Conservation (phyloP, 2,329 filamentous ascomycete species). For the Fusarium secorum region DNA sequence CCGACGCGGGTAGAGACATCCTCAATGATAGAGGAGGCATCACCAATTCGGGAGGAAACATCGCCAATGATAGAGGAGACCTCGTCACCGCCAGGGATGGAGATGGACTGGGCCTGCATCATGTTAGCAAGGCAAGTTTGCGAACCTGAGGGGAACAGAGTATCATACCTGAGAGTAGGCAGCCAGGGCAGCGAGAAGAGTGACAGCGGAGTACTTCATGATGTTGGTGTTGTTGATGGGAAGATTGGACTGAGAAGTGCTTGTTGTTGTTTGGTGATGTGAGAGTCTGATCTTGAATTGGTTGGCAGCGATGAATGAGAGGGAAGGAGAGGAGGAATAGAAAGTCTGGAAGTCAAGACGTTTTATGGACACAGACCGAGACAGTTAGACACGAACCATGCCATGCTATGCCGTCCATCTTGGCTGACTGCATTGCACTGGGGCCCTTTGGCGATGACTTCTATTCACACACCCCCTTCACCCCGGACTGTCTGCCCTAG, state of each 20-base stretch:
- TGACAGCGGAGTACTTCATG: constrained; percentile 51
- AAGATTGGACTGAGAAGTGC: constrained; percentile 4
- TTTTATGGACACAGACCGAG: constrained; percentile 30
- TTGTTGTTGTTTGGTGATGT: constrained; percentile 1
- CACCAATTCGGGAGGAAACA: constrained; percentile 9
- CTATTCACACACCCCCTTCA: constrained; percentile 26
- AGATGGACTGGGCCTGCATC: constrained; percentile 21
- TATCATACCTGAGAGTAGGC: constrained; percentile 35
- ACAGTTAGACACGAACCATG: constrained; percentile 2
- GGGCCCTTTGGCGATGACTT: not conserved
- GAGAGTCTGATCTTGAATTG: constrained; percentile 6
- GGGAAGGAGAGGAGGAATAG: not conserved
- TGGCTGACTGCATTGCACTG: constrained; percentile 12
- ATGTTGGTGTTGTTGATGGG: constrained; percentile 27
- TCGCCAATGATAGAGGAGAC: constrained; percentile 26
- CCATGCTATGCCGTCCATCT: constrained; percentile 10
- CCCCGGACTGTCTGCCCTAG: constrained; percentile 27
- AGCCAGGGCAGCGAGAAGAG: constrained; percentile 44
- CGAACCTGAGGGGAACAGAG: not conserved
- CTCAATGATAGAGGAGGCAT: constrained; percentile 14
- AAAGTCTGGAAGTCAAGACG: constrained; percentile 17
- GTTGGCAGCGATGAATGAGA: constrained; percentile 15
- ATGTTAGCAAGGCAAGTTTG: not conserved
- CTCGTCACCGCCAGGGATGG: constrained; percentile 11
- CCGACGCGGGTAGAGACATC: constrained; percentile 15